phyloP scores from a whole-genome alignment of 2,329 filamentous ascomycete species.

The Monilinia polystroma region DNA sequence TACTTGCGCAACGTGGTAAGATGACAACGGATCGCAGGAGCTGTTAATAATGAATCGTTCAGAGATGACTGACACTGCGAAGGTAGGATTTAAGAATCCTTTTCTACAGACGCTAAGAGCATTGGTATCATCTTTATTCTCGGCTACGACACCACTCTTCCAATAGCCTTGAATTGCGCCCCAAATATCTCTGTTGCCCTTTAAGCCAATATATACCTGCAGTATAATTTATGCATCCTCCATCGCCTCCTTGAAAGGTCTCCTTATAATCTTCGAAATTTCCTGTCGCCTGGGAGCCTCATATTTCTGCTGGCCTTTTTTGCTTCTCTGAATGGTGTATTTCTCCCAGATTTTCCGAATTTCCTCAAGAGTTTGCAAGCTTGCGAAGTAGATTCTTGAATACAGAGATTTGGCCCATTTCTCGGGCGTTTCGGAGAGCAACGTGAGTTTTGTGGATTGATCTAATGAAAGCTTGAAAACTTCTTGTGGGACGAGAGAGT shows the following conservation, averaged over 20 bases:
- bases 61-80: background rate
- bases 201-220: background rate
- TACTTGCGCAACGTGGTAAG: background rate
- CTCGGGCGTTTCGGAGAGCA: background rate
- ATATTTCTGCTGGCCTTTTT: background rate
- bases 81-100: background rate
- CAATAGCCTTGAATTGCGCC: background rate
- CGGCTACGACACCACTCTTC: background rate
- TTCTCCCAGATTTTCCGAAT: conserved; percentile 12
- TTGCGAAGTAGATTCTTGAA: conserved; percentile 3
- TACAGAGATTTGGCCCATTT: conserved; percentile 1
- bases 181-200: background rate
- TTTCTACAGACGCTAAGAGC: background rate
- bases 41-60: background rate
- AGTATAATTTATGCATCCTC: background rate
- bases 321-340: conserved; percentile 5
- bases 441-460: background rate
- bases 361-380: conserved; percentile 5
- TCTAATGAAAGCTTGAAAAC: background rate
- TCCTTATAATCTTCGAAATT: background rate
- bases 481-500: background rate
- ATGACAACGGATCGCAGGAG: background rate
- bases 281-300: background rate
- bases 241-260: too few species aligned
- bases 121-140: background rate